Evolutionary conservation across 2,329 filamentous ascomycete species (phyloP), one percentile per base, ranked within the genome.

Genomic region (Verticillium albo-atrum): DNA sequence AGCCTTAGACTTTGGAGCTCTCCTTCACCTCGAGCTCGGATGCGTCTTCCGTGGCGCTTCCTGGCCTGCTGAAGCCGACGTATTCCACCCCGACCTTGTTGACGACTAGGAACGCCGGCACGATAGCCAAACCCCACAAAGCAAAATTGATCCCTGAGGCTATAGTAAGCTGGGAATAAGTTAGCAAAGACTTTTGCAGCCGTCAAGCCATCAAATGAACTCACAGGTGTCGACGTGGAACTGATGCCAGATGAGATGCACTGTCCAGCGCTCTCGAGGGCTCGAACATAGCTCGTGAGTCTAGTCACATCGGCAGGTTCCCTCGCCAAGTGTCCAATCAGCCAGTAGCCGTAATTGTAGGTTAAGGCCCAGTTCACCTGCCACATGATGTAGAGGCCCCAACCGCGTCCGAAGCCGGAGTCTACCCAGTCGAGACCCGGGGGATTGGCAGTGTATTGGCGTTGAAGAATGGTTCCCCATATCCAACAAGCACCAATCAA

Each of bases 341-440:
- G 15, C 60, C 58, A 62, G 20, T 60, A 62, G 3, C 60, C 60
- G 6, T 58, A 60, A 9, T 60, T 62, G 32, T 62, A 62, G 4
- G 58, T 59, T 6, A 60, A 32, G 5, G 35, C 58, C 55, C 58
- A 61, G 30, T 58, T 54, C 1, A 59, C 58, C 60, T 65, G 64
- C 12, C 66, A 57, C 50, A 68, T 57, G 51, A 67, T 65, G 63
- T 67, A 68, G 23, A 67, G 59, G 4, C 58, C 66, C 56, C 65
- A 68, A 3, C 60, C 66, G 2, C 63, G 55, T n/a, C 66, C 65
- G 55, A 68, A 68, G 14, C 66, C 63, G 2, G 58, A 56, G 3
- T 59, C 58, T 12, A 42, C 37, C 64, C 65, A 67, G 26, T 67
- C 66, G 6, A 67, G 58, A 1, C 60, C 62, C 0, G 59, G 61